A percentile compares a stretch with the other conserved stretches of the same genome.
phyloP scores from a whole-genome alignment of 805 yeast genomes.

The Clavispora asparagi region DNA sequence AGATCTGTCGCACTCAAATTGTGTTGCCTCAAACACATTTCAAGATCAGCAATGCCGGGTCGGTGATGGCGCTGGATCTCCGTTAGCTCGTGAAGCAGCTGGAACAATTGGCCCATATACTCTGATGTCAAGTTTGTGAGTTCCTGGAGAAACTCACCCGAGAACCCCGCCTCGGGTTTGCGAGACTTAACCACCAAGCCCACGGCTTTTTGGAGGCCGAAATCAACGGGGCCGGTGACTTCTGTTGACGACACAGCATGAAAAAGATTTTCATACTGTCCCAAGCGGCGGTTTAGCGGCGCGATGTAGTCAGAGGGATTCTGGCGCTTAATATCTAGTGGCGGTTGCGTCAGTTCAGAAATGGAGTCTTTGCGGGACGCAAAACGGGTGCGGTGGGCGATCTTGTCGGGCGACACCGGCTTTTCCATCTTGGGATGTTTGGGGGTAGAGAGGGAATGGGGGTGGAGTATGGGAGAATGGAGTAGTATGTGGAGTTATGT shows the following conservation, averaged over 20 bases:
- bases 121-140: conserved; percentile 23
- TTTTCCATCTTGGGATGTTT: background rate
- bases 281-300: conserved; percentile 8
- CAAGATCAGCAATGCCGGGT: conserved; percentile 51
- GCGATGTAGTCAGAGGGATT: conserved; percentile 7
- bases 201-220: conserved; percentile 24
- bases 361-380: background rate
- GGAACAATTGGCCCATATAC: conserved; percentile 33
- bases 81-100: conserved; percentile 43
- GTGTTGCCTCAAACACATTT: conserved; percentile 40
- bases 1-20: conserved; percentile 37
- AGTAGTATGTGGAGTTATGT: background rate
- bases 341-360: background rate
- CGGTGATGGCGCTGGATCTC: conserved; percentile 55
- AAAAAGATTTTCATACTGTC: background rate
- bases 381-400: background rate
- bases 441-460: background rate
- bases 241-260: background rate
- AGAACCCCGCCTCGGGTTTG: conserved; percentile 12
- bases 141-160: conserved; percentile 26
- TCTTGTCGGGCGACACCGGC: background rate
- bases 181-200: conserved; percentile 20
- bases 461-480: background rate
- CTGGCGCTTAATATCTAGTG: background rate
- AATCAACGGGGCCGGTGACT: conserved; percentile 17